Conservation (phyloP, 179 eudicot genomes). For the Drosera spatulata region DNA sequence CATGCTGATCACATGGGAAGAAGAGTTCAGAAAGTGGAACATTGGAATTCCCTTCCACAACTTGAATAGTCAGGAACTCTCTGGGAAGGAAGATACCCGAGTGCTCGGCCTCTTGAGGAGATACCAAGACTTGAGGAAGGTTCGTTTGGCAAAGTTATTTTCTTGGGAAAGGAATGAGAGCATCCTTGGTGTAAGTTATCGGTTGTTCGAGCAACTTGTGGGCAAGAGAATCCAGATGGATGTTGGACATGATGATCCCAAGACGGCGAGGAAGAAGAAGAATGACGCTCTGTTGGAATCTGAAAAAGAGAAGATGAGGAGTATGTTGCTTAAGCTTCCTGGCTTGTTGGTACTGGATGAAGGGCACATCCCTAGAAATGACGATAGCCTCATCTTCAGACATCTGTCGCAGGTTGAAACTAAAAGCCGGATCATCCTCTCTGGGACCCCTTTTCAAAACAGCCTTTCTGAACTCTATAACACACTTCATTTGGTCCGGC, state of each 20-base stretch:
- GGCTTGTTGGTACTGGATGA: conserved; percentile 28
- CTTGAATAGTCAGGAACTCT: conserved; percentile 29
- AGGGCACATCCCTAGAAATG: conserved; percentile 38
- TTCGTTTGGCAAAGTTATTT: conserved; percentile 17
- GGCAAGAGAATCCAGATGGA: conserved; percentile 1
- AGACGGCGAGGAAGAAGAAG: not conserved
- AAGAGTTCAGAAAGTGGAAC: conserved; percentile 27
- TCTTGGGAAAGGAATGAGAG: conserved; percentile 20
- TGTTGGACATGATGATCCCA: not conserved
- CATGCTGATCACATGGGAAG: conserved; percentile 35
- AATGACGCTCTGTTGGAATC: not conserved
- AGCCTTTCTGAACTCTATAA: conserved; percentile 32
- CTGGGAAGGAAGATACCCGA: conserved; percentile 18
- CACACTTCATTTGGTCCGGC: conserved; percentile 20
- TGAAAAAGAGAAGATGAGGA: conserved; percentile 5
- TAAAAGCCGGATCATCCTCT: conserved; percentile 22
- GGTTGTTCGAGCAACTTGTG: conserved; percentile 14
- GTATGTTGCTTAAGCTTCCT: conserved; percentile 10
- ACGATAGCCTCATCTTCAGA: conserved; percentile 18
- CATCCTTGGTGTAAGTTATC: conserved; percentile 25
- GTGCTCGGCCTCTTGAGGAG: not conserved
- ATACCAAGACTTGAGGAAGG: not conserved
- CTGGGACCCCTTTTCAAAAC: conserved; percentile 42
- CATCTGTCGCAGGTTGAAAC: conserved; percentile 16
- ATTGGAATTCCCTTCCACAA: conserved; percentile 24